Conservation (phyloP, 2,329 filamentous ascomycete species). For the Claviceps sorghi region DNA sequence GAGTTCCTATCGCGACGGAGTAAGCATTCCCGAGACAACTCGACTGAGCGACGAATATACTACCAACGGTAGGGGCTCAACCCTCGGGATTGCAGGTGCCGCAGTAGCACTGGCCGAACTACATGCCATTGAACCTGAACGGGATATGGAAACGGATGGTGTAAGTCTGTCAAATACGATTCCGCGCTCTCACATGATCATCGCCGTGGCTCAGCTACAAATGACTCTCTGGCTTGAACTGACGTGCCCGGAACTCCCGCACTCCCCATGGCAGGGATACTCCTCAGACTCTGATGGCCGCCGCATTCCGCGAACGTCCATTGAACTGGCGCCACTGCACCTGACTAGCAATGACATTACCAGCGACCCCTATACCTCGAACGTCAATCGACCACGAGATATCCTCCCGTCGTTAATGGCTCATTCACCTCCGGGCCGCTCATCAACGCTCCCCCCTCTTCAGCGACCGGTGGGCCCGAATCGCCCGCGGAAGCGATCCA, state of each 20-base stretch:
- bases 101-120: slow-evolving; percentile 80
- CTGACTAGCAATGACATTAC: slow-evolving; percentile 44
- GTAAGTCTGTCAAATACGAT: slow-evolving; percentile 34
- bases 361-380: slow-evolving; percentile 55
- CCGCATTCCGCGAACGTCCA: slow-evolving; percentile 48
- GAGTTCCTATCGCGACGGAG: slow-evolving; percentile 39
- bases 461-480: slow-evolving; percentile 58
- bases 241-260: slow-evolving; percentile 3
- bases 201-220: slow-evolving; percentile 5
- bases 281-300: slow-evolving; percentile 56
- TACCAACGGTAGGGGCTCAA: slow-evolving; percentile 23
- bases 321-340: slow-evolving; percentile 60
- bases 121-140: slow-evolving; percentile 57
- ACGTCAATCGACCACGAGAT: slow-evolving; percentile 44
- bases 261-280: slow-evolving; percentile 36
- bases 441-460: slow-evolving; percentile 73
- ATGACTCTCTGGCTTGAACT: background rate
- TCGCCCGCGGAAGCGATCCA: slow-evolving; percentile 71
- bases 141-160: slow-evolving; percentile 64
- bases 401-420: slow-evolving; percentile 70
- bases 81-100: slow-evolving; percentile 51
- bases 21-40: slow-evolving; percentile 52
- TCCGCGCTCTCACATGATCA: slow-evolving; percentile 15
- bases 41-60: slow-evolving; percentile 55
- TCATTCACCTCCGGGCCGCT: slow-evolving; percentile 72